phyloP scores from a whole-genome alignment of 2,329 filamentous ascomycete species.

The Colletotrichum siamense region DNA sequence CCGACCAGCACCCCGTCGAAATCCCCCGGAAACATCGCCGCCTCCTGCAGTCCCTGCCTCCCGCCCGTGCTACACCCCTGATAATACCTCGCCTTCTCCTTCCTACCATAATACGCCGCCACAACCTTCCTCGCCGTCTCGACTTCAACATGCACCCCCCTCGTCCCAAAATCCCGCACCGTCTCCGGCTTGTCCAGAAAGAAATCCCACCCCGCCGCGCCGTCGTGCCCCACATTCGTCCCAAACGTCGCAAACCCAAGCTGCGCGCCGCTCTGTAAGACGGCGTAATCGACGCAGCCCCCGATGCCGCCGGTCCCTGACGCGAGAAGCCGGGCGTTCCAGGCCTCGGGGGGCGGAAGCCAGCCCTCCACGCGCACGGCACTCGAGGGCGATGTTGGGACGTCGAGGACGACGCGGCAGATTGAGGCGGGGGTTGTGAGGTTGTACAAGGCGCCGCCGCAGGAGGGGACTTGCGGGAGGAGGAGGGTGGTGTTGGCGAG shows the following conservation, averaged over 20 bases:
- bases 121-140: background rate
- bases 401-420: background rate
- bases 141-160: background rate
- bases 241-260: background rate
- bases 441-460: background rate
- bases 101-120: background rate
- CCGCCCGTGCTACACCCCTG: background rate
- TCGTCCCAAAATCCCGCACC: background rate
- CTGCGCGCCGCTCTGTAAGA: background rate
- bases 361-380: background rate
- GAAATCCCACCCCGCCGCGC: background rate
- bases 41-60: background rate
- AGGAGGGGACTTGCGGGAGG: background rate
- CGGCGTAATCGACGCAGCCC: background rate
- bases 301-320: background rate
- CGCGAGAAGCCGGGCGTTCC: background rate
- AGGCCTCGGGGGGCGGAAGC: background rate
- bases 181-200: background rate
- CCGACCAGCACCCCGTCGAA: conserved; percentile 43
- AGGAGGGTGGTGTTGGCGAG: background rate
- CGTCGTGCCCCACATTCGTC: background rate
- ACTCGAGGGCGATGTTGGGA: background rate
- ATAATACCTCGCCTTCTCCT: background rate
- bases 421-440: background rate
- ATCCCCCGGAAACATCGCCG: background rate